phyloP scores from a whole-genome alignment of 371 early-diverging fungal genomes.

The Haplosporangium sp. region DNA sequence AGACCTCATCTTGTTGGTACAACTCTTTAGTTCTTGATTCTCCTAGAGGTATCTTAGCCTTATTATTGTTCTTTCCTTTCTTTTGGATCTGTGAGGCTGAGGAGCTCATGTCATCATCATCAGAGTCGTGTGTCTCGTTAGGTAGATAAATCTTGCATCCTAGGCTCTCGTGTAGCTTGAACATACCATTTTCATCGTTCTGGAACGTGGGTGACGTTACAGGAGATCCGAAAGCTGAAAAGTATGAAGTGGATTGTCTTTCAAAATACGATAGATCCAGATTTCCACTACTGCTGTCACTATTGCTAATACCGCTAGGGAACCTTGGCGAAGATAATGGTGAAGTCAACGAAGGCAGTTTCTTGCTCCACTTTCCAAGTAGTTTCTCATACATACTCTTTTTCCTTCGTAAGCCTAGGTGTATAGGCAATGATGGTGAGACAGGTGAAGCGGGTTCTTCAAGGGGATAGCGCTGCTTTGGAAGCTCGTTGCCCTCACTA shows the following conservation, averaged over 20 bases:
- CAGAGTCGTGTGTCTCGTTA: background rate
- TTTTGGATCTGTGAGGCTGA: background rate
- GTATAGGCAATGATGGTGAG: background rate
- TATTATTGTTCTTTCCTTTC: background rate
- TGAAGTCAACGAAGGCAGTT: background rate
- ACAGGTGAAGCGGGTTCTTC: slow-evolving; percentile 1
- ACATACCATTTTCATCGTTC: background rate
- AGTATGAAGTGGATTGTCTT: background rate
- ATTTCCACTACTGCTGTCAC: background rate
- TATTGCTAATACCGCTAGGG: too few species aligned
- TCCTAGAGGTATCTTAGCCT: background rate
- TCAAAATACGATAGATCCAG: background rate
- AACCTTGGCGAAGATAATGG: background rate
- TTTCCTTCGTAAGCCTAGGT: slow-evolving; percentile 5
- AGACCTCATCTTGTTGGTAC: background rate
- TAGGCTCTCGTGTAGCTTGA: background rate
- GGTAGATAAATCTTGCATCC: background rate
- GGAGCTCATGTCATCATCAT: background rate
- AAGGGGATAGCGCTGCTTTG: slow-evolving; percentile 3
- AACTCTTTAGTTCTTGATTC: background rate
- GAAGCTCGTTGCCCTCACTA: background rate
- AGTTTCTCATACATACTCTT: slow-evolving; percentile 20
- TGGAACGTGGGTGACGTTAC: background rate
- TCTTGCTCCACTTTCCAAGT: slow-evolving; percentile 14
- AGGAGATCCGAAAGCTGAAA: background rate